phyloP scores from a whole-genome alignment of 805 yeast genomes.

The Nakazawaea sp. region DNA sequence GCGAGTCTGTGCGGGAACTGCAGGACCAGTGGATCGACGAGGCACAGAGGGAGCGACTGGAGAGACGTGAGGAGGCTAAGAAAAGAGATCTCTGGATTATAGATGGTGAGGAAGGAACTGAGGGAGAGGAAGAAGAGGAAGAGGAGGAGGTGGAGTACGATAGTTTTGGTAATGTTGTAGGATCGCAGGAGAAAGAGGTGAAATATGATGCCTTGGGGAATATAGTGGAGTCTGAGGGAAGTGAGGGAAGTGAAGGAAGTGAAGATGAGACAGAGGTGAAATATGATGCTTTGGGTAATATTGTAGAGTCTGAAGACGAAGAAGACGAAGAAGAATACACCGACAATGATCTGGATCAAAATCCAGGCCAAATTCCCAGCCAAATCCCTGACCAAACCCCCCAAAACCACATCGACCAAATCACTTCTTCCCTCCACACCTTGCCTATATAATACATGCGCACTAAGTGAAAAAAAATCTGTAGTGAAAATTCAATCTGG shows the following conservation, averaged over 20 bases:
- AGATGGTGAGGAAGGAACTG: conserved; percentile 49
- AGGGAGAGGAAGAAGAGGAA: conserved; percentile 17
- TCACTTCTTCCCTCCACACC: too few species aligned
- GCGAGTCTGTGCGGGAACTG: conserved; percentile 62
- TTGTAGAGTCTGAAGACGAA: conserved; percentile 18
- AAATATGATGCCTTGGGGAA: conserved; percentile 13
- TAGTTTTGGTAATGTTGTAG: conserved; percentile 16
- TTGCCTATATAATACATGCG: too few species aligned
- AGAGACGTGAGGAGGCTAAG: conserved; percentile 46
- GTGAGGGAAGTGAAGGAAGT: conserved; percentile 16
- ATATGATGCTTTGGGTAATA: conserved; percentile 12
- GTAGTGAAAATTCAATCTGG: too few species aligned
- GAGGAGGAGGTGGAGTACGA: conserved; percentile 35
- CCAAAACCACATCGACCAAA: too few species aligned
- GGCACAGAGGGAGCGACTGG: conserved; percentile 59
- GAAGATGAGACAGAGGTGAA: conserved; percentile 16
- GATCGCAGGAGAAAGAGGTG: conserved; percentile 13
- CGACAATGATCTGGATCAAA: too few species aligned
- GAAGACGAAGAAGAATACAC: too few species aligned
- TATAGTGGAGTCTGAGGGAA: conserved; percentile 17
- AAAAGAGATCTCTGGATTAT: conserved; percentile 67
- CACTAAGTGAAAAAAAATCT: too few species aligned
- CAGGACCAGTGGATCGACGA: conserved; percentile 69
- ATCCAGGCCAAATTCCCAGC: too few species aligned
- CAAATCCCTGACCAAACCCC: too few species aligned